phyloP scores from a whole-genome alignment of 768 basidiomycete species.

The Galerina marginata region DNA sequence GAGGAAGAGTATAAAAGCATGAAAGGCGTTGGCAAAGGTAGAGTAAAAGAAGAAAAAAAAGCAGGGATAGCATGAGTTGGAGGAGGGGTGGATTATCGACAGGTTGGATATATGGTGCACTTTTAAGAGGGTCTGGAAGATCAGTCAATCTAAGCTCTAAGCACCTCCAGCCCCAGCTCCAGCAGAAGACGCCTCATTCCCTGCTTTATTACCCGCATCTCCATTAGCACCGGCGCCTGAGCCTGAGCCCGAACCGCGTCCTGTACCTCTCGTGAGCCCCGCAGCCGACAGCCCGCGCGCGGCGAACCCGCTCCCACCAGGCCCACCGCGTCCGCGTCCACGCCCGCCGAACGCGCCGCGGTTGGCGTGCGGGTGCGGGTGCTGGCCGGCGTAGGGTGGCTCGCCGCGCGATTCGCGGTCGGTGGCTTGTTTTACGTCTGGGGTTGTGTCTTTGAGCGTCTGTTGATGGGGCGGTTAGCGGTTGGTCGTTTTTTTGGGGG shows the following conservation, averaged over 20 bases:
- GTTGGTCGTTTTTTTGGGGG: background rate
- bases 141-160: no score
- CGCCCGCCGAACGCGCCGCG: slow-evolving; percentile 39
- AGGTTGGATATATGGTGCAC: no score
- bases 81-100: no score
- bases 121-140: no score
- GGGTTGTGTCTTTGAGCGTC: slow-evolving; percentile 71
- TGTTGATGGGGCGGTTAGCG: slow-evolving; percentile 32
- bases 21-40: background rate
- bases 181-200: slow-evolving; percentile 5
- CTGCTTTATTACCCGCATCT: slow-evolving; percentile 10
- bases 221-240: slow-evolving; percentile 1
- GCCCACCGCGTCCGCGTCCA: slow-evolving; percentile 57
- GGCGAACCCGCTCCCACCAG: slow-evolving; percentile 60
- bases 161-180: no score
- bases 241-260: slow-evolving; percentile 16
- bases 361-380: background rate
- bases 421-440: slow-evolving; percentile 77
- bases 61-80: no score
- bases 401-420: slow-evolving; percentile 55
- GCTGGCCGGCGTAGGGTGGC: slow-evolving; percentile 18
- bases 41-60: no score
- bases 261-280: slow-evolving; percentile 56
- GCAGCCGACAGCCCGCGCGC: slow-evolving; percentile 72
- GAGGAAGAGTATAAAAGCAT: background rate